Base-by-base conservation (phyloP, 257 asterid species). In the Thymus quinquecostatus region DNA sequence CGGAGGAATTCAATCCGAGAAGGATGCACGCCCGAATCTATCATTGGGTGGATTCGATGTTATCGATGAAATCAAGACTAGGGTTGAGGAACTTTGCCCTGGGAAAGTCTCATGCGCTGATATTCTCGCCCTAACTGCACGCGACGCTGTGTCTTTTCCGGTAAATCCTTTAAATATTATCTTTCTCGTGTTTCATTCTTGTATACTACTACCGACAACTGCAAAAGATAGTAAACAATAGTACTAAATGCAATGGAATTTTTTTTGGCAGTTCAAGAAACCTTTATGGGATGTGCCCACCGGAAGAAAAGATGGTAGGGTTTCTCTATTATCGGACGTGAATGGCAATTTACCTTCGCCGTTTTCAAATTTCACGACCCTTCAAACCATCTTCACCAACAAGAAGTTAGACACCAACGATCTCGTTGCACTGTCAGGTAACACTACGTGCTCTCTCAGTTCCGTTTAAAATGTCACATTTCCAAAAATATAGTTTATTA, bases 371-470 rank as follows among this genome's bases (percentile, higher is more conserved):
- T 81, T 86, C 50, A 4, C 79, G 38, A 72, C 77, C 13, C 88
- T 86, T 68, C 32, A 32, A 11, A 67, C 30, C 8, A 14, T 72
- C 5, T 86, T 84, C 50, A 51, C 77, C 1, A 40, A 69, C 32
- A 86, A 84, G 59, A 38, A 48, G 30, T 73, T 86, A 8, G 77
- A 75, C 45, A 33, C 62, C 40, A 69, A 62, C 2, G 87, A 82
- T 69, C 84, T 82, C 6, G 89, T 86, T 32, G 84, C 83, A n/a
- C 78, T 84, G 74, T 86, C 87, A 68, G 92, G 92, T 84, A 70
- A 68, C n/a, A n/a, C n/a, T n/a, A n/a, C n/a, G n/a, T n/a, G n/a
- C n/a, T n/a, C n/a, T n/a, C n/a, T n/a, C n/a, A n/a, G n/a, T n/a
- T n/a, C n/a, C n/a, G n/a, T n/a, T n/a, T n/a, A n/a, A n/a, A n/a